Base-by-base conservation (phyloP, 1,139 yeast species). In the Blastobotrys apis region DNA sequence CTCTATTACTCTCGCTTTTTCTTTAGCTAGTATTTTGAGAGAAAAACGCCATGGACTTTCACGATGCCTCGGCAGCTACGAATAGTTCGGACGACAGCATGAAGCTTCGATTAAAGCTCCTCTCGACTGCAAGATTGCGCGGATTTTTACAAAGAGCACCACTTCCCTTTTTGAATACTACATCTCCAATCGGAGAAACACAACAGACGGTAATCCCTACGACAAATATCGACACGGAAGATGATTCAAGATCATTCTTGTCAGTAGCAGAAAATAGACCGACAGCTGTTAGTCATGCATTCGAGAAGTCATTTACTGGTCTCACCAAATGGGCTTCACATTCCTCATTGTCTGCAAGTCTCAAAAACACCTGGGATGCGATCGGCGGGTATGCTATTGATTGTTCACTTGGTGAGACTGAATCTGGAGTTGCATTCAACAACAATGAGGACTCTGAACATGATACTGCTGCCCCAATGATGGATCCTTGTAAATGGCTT, bases 391-490 rank as follows among this genome's bases (percentile, higher is more conserved):
- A 34, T 19, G 32, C 33, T 5, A n/a, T n/a, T n/a, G 27, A 35
- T 29, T 15, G 32, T 5, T 9, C 38, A 23, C 27, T 43, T 3
- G 50, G 47, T n/a, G 55, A 52, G n/a, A 41, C 54, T 3, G 60
- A 57, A 38, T 54, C 59, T 1, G 60, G 56, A 1, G 48, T 56
- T 12, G 57, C 54, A 8, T 56, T 56, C 40, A 17, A 30, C 33
- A 53, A 49, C 8, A 17, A 20, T 19, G 39, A 35, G 6, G 36
- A 21, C 12, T 29, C 16, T 10, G 53, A 47, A 20, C 41, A 37
- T 16, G 49, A 36, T 5, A 12, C 29, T n/a, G 26, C 33, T 30
- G 22, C 41, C 32, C 17, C 17, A n/a, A 39, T 34, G 15, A 31
- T 47, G 4, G 63, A 59, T 45, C 55, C 59, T 36, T 34, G 54